Conservation (phyloP, 2,329 filamentous ascomycete species). For the Alternaria sp. region DNA sequence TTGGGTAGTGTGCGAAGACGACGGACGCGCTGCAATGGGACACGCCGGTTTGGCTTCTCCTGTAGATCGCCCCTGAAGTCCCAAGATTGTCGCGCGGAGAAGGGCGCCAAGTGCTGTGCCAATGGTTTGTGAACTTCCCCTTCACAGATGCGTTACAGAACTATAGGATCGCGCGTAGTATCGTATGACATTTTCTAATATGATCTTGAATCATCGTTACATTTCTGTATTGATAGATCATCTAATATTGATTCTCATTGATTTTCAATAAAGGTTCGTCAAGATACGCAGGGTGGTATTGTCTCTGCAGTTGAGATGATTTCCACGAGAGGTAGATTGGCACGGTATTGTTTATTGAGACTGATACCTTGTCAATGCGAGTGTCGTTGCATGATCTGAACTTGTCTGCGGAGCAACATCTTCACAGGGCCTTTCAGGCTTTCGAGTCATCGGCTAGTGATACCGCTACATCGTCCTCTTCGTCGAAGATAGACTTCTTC, state of each 20-base stretch:
- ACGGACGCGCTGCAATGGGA: background rate
- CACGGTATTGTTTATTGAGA: background rate
- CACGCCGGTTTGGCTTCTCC: constrained; percentile 1
- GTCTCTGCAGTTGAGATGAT: background rate
- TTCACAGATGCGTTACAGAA: constrained; percentile 3
- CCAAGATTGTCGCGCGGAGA: background rate
- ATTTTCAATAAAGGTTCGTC: background rate
- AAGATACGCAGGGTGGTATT: background rate
- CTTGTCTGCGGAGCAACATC: background rate
- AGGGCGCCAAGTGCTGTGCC: constrained; percentile 10
- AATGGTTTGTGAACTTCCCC: background rate
- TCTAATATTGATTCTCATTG: background rate
- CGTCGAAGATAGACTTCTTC: constrained; percentile 18
- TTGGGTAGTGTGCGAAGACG: background rate
- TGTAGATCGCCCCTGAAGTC: constrained; percentile 18
- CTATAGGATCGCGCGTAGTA: constrained; percentile 1
- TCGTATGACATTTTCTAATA: background rate
- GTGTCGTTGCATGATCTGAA: background rate
- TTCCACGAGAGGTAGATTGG: background rate
- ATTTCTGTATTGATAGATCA: background rate
- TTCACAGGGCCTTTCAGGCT: background rate
- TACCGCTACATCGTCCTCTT: constrained; percentile 7
- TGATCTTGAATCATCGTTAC: background rate
- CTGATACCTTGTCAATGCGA: background rate
- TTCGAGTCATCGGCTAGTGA: background rate